Evolutionary conservation across 192 early-diverging fungal genomes (phyloP).

Genomic region (Backusella australiensis): DNA sequence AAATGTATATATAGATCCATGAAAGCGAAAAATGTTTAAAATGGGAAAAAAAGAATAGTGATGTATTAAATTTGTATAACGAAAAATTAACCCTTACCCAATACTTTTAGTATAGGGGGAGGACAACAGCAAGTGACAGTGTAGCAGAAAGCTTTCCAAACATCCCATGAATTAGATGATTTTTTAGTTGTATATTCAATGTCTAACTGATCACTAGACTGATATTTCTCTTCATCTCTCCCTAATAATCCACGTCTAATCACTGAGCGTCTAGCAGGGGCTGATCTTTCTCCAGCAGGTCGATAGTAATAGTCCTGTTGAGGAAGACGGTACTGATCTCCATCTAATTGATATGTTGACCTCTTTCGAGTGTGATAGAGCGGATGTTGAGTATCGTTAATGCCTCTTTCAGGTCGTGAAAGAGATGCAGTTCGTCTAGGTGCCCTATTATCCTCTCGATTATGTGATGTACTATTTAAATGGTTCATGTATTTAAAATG

Average conservation of each 20-base stretch:
- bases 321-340: background rate
- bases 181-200: conserved; percentile 13
- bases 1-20: background rate
- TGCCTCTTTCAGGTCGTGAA: conserved; percentile 61
- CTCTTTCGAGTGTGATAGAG: conserved; percentile 40
- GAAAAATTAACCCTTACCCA: conserved; percentile 28
- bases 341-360: background rate
- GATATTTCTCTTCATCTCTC: conserved; percentile 17
- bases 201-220: background rate
- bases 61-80: background rate
- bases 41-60: background rate
- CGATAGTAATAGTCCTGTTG: conserved; percentile 10
- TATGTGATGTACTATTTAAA: conserved; percentile 6
- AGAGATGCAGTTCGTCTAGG: conserved; percentile 57
- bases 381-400: conserved; percentile 45
- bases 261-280: conserved; percentile 8
- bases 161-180: conserved; percentile 17
- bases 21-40: background rate
- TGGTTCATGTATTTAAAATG: background rate
- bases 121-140: conserved; percentile 52
- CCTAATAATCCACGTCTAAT: conserved; percentile 20
- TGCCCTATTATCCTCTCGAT: background rate
- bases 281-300: background rate
- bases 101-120: conserved; percentile 38
- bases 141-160: conserved; percentile 47